Evolutionary conservation across 306 rosid genomes (phyloP).

Genomic region (cucumber (Cucumis sativus)): Cucumber_9930_V3 NC_026657.2:32637501-32638000

Average conservation of each 20-base stretch:
- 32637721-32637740: not conserved
- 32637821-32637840: not conserved
- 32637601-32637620: too few relatives aligned
- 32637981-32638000: constrained; percentile 29
- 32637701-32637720: not conserved
- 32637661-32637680: not conserved
- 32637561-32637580: too few relatives aligned
- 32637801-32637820: not conserved
- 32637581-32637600: too few relatives aligned
- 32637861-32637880: constrained; percentile 22
- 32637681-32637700: not conserved
- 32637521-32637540: too few relatives aligned
- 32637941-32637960: constrained; percentile 32
- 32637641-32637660: not conserved
- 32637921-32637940: constrained; percentile 9
- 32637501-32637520: too few relatives aligned
- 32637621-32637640: too few relatives aligned
- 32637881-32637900: constrained; percentile 2
- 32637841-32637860: constrained; percentile 7
- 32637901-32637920: constrained; percentile 9
- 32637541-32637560: too few relatives aligned
- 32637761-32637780: not conserved
- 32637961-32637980: constrained; percentile 12
- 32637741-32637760: not conserved
- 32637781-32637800: constrained; percentile 2